Conservation (phyloP, 257 asterid species). For the Solanum sejunctum region DNA sequence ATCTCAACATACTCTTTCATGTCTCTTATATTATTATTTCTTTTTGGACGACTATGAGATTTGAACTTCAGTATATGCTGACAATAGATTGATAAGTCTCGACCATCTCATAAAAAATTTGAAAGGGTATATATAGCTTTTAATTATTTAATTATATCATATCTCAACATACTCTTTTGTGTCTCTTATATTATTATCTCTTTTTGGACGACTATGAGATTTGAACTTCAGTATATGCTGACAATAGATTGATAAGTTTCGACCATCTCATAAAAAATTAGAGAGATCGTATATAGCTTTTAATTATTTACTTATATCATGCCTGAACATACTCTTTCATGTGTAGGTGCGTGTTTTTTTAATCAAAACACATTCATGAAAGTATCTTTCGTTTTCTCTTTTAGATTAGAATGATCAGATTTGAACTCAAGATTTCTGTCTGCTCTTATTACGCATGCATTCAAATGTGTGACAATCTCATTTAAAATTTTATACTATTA, state of each 20-base stretch:
- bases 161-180: background rate
- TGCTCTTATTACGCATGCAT: background rate
- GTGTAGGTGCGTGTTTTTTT: background rate
- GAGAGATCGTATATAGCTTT: no score
- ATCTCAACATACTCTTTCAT: no score
- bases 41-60: accelerated
- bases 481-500: background rate
- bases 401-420: accelerated
- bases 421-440: background rate
- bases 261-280: no score
- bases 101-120: no score
- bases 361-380: background rate
- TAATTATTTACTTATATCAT: background rate
- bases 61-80: background rate
- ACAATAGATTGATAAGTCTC: no score
- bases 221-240: no score
- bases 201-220: no score
- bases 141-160: background rate
- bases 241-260: no score
- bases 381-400: background rate
- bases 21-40: background rate
- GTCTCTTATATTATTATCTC: no score
- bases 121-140: background rate
- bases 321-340: background rate
- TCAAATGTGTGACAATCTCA: background rate